Evolutionary conservation across 495 filamentous ascomycete genomes (phyloP).

Genomic region (Penicillium coffeae): DNA sequence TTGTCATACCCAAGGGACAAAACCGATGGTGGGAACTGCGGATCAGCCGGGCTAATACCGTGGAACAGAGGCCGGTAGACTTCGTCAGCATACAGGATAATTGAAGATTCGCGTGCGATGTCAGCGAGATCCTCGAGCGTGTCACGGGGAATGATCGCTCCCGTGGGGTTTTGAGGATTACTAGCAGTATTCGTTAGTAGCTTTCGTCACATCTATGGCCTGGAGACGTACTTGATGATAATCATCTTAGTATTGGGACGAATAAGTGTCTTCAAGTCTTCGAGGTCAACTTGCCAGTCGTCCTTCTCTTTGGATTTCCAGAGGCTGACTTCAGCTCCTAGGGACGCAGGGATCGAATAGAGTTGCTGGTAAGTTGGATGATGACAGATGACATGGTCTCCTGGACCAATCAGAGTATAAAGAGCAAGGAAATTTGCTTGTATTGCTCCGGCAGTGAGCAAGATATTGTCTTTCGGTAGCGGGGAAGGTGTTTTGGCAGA

Average conservation of each 20-base stretch:
- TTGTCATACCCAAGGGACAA: slow-evolving; percentile 68
- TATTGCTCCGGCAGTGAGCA: slow-evolving; percentile 81
- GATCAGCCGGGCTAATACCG: slow-evolving; percentile 53
- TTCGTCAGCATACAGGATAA: slow-evolving; percentile 74
- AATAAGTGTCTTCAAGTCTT: slow-evolving; percentile 64
- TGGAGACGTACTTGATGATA: slow-evolving; percentile 52
- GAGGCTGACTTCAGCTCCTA: slow-evolving; percentile 77
- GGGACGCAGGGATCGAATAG: slow-evolving; percentile 67
- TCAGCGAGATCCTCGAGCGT: slow-evolving; percentile 60
- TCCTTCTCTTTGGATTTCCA: slow-evolving; percentile 69
- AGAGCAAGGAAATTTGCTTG: slow-evolving; percentile 76
- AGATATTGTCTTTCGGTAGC: slow-evolving; percentile 60
- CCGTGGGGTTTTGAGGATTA: slow-evolving; percentile 89
- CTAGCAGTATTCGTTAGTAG: slow-evolving; percentile 37
- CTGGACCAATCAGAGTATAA: slow-evolving; percentile 70
- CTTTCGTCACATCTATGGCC: no score
- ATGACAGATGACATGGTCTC: slow-evolving; percentile 86
- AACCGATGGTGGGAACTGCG: slow-evolving; percentile 63
- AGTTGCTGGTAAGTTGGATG: slow-evolving; percentile 90
- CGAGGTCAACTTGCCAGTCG: slow-evolving; percentile 62
- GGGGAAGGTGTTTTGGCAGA: slow-evolving; percentile 48
- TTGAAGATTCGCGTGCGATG: slow-evolving; percentile 57
- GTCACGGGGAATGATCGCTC: slow-evolving; percentile 60
- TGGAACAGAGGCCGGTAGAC: slow-evolving; percentile 92
- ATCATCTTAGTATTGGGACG: slow-evolving; percentile 73